These are phyloP conservation scores for Moesziomyces globuligerus DNA, from an alignment of 1,284 basidiomycete genomes.

Conservation along the genomic window DNA sequence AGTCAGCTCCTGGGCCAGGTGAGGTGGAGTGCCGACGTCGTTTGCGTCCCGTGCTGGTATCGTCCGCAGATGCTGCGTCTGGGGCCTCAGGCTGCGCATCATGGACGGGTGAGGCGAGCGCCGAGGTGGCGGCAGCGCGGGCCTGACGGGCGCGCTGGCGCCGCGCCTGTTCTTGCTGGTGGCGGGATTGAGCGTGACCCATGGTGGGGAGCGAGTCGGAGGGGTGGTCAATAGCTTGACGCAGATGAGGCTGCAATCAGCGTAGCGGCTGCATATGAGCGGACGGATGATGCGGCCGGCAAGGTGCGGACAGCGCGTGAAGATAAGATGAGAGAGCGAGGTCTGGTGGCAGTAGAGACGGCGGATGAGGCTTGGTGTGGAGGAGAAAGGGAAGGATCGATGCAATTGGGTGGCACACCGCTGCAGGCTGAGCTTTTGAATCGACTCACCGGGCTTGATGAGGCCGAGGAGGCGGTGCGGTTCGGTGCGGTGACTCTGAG, in stretches of 20 bases:
- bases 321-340: not conserved
- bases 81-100: not conserved
- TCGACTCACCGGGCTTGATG: too few relatives aligned
- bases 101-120: not conserved
- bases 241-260: not conserved
- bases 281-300: not conserved
- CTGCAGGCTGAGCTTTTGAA: too few relatives aligned
- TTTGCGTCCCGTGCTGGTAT: slow-evolving; percentile 8
- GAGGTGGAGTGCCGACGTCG: slow-evolving; percentile 16
- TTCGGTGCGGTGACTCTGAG: too few relatives aligned
- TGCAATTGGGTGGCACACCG: too few relatives aligned
- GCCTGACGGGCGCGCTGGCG: not conserved
- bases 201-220: slow-evolving; percentile 8
- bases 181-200: slow-evolving; percentile 37
- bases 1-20: not conserved
- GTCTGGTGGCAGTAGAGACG: too few relatives aligned
- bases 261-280: not conserved
- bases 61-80: not conserved
- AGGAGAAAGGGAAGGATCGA: too few relatives aligned
- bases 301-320: too few relatives aligned
- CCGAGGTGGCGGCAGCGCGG: not conserved
- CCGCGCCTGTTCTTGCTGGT: slow-evolving; percentile 8
- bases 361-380: too few relatives aligned
- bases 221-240: not conserved
- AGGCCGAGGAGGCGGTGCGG: too few relatives aligned